Base-by-base conservation (phyloP, 768 basidiomycete species). In the Tricholoma sp. region DNA sequence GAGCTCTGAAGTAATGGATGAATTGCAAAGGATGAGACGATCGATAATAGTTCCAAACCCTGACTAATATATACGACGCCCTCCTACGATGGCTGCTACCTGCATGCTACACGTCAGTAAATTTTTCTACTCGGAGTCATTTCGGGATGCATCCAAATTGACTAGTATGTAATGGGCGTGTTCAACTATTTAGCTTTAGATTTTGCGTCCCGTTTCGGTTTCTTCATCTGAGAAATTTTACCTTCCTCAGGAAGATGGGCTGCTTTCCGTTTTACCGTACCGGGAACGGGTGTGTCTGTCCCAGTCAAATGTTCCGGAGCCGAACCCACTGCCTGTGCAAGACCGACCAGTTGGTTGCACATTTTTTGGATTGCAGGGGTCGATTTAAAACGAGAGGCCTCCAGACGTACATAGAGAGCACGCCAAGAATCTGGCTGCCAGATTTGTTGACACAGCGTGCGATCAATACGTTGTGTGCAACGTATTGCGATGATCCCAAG, bases 361-460 rank as follows among this genome's bases (percentile, higher is more conserved):
- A 85, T 79, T 52, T 77, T 78, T 29, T 78, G 77, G 7, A 93
- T 76, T 6, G 81, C 83, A 32, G 77, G 68, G 1, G 88, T 85
- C 6, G 80, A 74, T 65, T 83, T 83, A 71, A 89, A 85, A 24
- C 83, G 79, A n/a, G 81, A 83, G 4, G 72, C 63, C 42, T 72
- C 68, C 10, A 95, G 66, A 52, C 68, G 71, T 31, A 67, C 66
- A 7, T 73, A 71, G 13, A 94, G 69, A 9, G 63, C 63, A 28
- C 74, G 73, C 83, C 93, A 91, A 2, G 72, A 67, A 4, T 73
- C 63, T 1, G 82, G 74, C 52, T 84, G 75, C 93, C 93, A 96
- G 4, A 78, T 69, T 4, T 66, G 60, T 10, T 65, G 55, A 12
- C 76, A 59, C n/a, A 54, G 57, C 5, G 56, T 3, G 68, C 56